phyloP scores from a whole-genome alignment of 495 filamentous ascomycete genomes.

The Daldinia loculata region DNA sequence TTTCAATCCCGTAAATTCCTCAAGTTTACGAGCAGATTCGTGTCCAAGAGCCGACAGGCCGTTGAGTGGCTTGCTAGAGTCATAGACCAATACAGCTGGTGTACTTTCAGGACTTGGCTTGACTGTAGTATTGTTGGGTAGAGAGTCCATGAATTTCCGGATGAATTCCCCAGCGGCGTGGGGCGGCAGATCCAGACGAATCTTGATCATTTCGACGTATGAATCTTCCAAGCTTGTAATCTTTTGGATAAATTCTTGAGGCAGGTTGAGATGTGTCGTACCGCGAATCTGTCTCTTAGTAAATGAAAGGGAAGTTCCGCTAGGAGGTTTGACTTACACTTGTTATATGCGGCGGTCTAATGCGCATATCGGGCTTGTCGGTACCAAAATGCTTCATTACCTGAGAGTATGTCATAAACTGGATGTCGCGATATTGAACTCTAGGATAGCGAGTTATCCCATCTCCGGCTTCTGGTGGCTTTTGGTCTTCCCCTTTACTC shows the following conservation, averaged over 20 bases:
- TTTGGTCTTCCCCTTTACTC: neutral
- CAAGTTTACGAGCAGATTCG: conserved; percentile 56
- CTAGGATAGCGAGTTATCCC: neutral
- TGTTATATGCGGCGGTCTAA: conserved; percentile 42
- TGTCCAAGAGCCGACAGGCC: conserved; percentile 81
- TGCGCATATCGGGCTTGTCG: conserved; percentile 90
- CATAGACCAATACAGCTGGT: conserved; percentile 78
- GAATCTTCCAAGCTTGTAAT: conserved; percentile 71
- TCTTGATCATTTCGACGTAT: conserved; percentile 74
- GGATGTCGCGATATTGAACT: conserved; percentile 15
- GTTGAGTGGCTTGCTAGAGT: conserved; percentile 72
- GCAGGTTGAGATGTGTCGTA: conserved; percentile 63
- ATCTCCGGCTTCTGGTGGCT: neutral
- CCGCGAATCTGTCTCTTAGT: conserved; percentile 64
- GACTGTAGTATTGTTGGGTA: conserved; percentile 62
- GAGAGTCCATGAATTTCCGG: conserved; percentile 69
- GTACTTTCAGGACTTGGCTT: conserved; percentile 71
- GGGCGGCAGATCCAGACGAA: conserved; percentile 53
- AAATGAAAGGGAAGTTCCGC: neutral
- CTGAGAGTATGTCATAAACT: conserved; percentile 70
- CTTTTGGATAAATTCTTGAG: conserved; percentile 72
- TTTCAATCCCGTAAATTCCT: conserved; percentile 20
- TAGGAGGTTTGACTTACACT: conserved; percentile 48
- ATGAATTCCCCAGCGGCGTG: conserved; percentile 68
- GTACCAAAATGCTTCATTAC: conserved; percentile 84